Evolutionary conservation across 2,329 filamentous ascomycete species (phyloP), one percentile per base, ranked within the genome.

Genomic region (Fusarium abutilonis): DNA sequence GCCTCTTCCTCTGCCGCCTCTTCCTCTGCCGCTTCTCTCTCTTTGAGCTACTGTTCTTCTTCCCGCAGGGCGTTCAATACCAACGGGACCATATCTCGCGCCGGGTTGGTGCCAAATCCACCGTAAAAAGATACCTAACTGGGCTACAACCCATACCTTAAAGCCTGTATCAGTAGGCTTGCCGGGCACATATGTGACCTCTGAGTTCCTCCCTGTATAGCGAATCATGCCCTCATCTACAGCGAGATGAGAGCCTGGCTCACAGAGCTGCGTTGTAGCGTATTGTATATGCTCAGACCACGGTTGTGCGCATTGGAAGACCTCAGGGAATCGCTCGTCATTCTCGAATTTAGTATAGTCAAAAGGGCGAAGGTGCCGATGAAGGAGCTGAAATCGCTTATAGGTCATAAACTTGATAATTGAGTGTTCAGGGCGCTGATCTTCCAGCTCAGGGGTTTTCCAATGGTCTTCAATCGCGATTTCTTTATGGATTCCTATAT

Each of bases 201-300:
- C 23, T 8, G 28, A 36, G 35, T 31, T 31, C 29, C 26, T 45
- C 23, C 54, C 47, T 17, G 29, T 48, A 42, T 41, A 57, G 41
- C 47, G 35, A 35, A 57, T 38, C 14, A 57, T 57, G n/a, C 42
- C 45, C 36, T 57, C 48, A 47, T 57, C 54, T 21, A 57, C 15
- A 19, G 47, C 40, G n/a, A 57, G 13, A 21, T 46, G 21, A 14
- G 40, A 52, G 6, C 54, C 54, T 15, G 47, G 42, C 21, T 15
- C 13, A 36, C 46, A 31, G 29, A 31, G 29, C 29, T 31, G 29
- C 29, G 29, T 31, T 31, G 54, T 46, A 14, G 42, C 43, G 6
- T 32, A 17, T 42, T 52, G 35, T 40, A 57, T 52, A 10, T 47
- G 42, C 14, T 39, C n/a, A 52, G 54, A 48, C 54, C 54, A 57